Evolutionary conservation across 352 stramenopile species (phyloP), one percentile per base, ranked within the genome.

Genomic region (Vaucheria bursata): DNA sequence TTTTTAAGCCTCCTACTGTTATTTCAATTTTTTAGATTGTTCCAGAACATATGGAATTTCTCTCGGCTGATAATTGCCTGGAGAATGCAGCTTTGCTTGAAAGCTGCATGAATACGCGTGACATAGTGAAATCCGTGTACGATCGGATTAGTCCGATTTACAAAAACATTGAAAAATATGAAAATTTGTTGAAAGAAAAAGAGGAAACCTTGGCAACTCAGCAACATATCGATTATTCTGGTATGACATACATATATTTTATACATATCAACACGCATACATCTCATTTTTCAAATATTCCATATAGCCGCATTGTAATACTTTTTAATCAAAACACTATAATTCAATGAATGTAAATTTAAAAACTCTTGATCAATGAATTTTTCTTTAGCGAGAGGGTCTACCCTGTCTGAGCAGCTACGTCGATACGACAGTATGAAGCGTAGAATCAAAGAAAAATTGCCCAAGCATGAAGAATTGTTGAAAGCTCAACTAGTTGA

Each of bases 361-460:
- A n/a, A n/a, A n/a, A n/a, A n/a, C n/a, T n/a, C n/a, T n/a, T n/a
- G n/a, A n/a, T n/a, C n/a, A n/a, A n/a, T n/a, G n/a, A n/a, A n/a
- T n/a, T n/a, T n/a, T n/a, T n/a, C 45, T 25, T 31, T 34, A 68
- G 53, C 53, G 6, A 31, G 53, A 7, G 53, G 53, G 2, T 68
- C 53, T 68, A 34, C 31, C 37, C 53, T 68, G 6, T 7, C 53
- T 7, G 53, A 68, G 53, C 53, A 68, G 53, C 53, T 68, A 34
- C 2, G 37, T 31, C 53, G 53, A 31, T 31, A 37, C 31, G 53
- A 68, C 31, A 31, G 53, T 34, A 7, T 68, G 8, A 2, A 7
- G 2, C 2, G 8, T 31, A 31, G 53, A 31, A 68, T 68, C 53
- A 68, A 68, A 34, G 53, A 68, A 34, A 68, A 68, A 34, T 34